Evolutionary conservation across 1,139 yeast species (phyloP), one percentile per base, ranked within the genome.

Genomic region (Hyphopichia wangnamkhiaoensis): DNA sequence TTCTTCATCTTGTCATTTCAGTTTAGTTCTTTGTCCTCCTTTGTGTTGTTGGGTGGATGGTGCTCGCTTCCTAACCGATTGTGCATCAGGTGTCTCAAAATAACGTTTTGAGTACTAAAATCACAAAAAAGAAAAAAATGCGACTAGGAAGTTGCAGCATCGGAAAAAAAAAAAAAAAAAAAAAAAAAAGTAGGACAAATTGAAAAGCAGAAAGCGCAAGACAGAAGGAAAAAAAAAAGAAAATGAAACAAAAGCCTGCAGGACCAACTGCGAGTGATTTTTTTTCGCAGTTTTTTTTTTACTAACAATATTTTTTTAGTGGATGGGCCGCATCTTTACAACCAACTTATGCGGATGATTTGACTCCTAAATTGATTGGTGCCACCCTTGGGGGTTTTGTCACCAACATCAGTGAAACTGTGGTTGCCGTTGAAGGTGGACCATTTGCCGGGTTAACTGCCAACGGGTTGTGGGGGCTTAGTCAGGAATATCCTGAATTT

Each of bases 351-450:
- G 72, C 73, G 0, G 65, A 67, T 2, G 70, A 67, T 5, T 54
- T 68, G 31, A 33, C 31, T 6, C 18, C 41, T 0, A 50, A 54
- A 34, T 37, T 67, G 7, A 45, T 56, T 30, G 71, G 70, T 4
- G 61, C 56, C n/a, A 62, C 65, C 0, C 36, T 61, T 12, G 73
- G 73, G 1, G 72, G 72, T 1, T 52, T 58, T 42, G 59, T 61
- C 6, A 49, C 65, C 4, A 62, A 53, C 43, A 55, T 44, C 36
- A 56, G 47, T 6, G 53, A 56, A 9, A 52, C 61, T 4, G 61
- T 63, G 2, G 56, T 46, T n/a, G 45, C 49, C 5, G 40, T 52
- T 26, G 68, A 64, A 26, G 65, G 66, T 5, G 37, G 48, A 1
- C 15, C 50, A 2, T 57, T 56, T 33, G 56, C 60, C 7, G 71